phyloP scores from a whole-genome alignment of 768 basidiomycete species.

The Zangia roseola region DNA sequence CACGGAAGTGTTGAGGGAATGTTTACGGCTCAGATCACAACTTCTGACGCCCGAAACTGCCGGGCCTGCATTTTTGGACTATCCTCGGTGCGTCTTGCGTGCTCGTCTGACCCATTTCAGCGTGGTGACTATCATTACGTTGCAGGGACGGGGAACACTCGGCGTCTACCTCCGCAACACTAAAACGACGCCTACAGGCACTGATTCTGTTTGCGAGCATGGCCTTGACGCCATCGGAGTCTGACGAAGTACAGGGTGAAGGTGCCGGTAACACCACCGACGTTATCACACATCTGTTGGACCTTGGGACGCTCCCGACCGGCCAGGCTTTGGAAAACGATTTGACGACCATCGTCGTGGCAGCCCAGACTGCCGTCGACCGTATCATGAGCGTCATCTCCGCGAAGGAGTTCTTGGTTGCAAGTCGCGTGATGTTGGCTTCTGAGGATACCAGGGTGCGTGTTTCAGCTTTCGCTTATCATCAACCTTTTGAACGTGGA shows the following conservation, averaged over 20 bases:
- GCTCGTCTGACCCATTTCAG: neutral
- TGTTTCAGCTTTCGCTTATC: neutral
- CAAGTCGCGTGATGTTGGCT: slow-evolving; percentile 54
- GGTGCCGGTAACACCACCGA: slow-evolving; percentile 36
- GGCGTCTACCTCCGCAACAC: slow-evolving; percentile 39
- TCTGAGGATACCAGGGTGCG: slow-evolving; percentile 54
- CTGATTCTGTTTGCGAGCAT: slow-evolving; percentile 63
- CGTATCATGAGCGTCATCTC: slow-evolving; percentile 63
- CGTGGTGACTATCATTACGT: neutral
- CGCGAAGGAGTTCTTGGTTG: slow-evolving; percentile 64
- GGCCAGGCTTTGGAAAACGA: slow-evolving; percentile 34
- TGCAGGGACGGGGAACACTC: slow-evolving; percentile 61
- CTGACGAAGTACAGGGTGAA: neutral
- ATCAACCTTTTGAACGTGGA: neutral
- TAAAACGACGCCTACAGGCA: slow-evolving; percentile 64
- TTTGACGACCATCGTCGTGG: slow-evolving; percentile 43
- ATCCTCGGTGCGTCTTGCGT: slow-evolving; percentile 40
- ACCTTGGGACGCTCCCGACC: slow-evolving; percentile 40
- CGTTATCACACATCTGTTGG: slow-evolving; percentile 49
- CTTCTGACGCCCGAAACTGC: slow-evolving; percentile 38
- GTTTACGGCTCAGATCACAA: slow-evolving; percentile 51
- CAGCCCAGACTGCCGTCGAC: slow-evolving; percentile 51
- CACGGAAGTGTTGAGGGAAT: slow-evolving; percentile 64
- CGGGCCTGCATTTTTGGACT: slow-evolving; percentile 53
- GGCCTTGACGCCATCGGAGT: slow-evolving; percentile 41